phyloP scores from a whole-genome alignment of 495 filamentous ascomycete genomes.

The Talaromyces adpressus region DNA sequence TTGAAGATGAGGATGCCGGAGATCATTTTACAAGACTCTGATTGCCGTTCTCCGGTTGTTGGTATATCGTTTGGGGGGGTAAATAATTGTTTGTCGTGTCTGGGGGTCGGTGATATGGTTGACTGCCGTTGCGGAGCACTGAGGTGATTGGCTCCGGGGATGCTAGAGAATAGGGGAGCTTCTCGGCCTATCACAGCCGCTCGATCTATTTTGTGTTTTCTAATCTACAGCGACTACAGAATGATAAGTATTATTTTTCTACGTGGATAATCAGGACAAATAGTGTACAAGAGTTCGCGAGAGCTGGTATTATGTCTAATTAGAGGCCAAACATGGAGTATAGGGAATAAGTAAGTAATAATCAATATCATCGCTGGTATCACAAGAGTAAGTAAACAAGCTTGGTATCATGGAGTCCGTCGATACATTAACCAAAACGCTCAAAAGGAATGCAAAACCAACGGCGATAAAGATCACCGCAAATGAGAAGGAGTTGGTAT shows the following conservation, averaged over 20 bases:
- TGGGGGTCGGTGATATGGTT: neutral
- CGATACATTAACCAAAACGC: constrained; percentile 14
- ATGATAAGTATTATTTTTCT: neutral
- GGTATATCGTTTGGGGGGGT: neutral
- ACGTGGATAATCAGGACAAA: neutral
- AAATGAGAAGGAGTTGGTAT: neutral
- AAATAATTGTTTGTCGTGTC: neutral
- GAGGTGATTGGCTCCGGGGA: neutral
- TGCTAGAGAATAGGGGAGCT: constrained; percentile 2
- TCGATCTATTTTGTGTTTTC: neutral
- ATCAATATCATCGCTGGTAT: constrained; percentile 4
- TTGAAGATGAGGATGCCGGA: constrained; percentile 98
- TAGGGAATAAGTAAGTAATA: neutral
- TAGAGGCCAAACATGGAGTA: neutral
- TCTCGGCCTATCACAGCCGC: constrained; percentile 1
- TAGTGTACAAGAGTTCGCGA: neutral
- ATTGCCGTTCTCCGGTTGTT: neutral
- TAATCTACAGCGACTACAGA: neutral
- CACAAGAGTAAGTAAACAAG: constrained; percentile 11
- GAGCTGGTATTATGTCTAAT: constrained; percentile 1
- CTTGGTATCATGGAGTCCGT: constrained; percentile 24
- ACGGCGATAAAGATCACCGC: constrained; percentile 8
- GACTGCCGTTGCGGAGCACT: neutral
- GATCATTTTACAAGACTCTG: constrained; percentile 58
- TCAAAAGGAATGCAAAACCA: constrained; percentile 3